phyloP scores from a whole-genome alignment of 805 yeast genomes.

The Wickerhamomyces kurtzmanii region DNA sequence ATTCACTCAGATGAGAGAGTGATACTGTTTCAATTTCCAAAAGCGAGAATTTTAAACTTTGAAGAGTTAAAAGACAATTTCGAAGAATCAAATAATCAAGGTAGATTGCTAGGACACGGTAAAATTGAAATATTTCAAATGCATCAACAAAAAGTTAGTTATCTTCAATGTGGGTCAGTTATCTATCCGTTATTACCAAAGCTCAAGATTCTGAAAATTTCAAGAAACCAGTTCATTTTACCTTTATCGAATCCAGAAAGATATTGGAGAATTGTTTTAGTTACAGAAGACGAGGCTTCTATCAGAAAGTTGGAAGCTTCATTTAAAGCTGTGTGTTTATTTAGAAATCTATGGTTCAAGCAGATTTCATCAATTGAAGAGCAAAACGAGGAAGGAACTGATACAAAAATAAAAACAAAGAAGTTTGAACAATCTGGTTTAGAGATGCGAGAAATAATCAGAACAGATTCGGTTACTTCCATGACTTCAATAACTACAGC shows the following conservation, averaged over 20 bases:
- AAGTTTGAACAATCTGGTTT: constrained; percentile 3
- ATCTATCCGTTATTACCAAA: constrained; percentile 68
- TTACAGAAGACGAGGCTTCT: constrained; percentile 9
- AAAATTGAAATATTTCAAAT: constrained; percentile 48
- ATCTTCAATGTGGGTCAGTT: constrained; percentile 57
- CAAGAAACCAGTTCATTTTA: constrained; percentile 39
- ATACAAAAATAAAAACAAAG: background rate
- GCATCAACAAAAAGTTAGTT: constrained; percentile 46
- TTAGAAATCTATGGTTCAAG: constrained; percentile 25
- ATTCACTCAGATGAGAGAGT: constrained; percentile 8
- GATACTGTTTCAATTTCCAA: constrained; percentile 9
- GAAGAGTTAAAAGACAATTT: constrained; percentile 8
- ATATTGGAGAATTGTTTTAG: constrained; percentile 50
- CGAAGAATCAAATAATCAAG: constrained; percentile 15
- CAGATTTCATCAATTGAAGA: constrained; percentile 10
- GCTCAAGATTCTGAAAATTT: constrained; percentile 44
- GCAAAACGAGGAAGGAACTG: background rate
- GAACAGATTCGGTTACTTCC: constrained; percentile 10
- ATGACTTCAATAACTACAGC: constrained; percentile 21
- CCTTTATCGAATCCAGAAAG: constrained; percentile 69
- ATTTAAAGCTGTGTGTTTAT: constrained; percentile 24
- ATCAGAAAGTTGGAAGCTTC: constrained; percentile 16
- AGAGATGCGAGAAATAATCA: constrained; percentile 1
- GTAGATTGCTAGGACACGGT: constrained; percentile 52
- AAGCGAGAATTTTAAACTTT: constrained; percentile 14